Conservation (phyloP, 176 grass and related monocot genomes). For the Cymbopogon citratus region DNA sequence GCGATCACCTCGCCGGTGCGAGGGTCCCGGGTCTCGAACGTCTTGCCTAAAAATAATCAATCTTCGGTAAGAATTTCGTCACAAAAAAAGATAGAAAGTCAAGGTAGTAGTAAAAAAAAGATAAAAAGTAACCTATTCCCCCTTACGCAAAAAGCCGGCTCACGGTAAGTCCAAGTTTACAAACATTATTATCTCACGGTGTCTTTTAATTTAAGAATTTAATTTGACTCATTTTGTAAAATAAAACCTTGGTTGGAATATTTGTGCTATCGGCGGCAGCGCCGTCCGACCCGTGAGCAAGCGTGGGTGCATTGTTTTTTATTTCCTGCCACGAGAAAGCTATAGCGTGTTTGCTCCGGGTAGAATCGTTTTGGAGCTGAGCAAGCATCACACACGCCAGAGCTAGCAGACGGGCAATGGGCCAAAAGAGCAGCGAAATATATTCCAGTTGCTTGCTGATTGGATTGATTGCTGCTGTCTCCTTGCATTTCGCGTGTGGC, state of each 20-base stretch:
- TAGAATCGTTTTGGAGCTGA: no score
- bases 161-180: neutral
- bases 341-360: no score
- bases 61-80: neutral
- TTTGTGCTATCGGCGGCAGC: neutral
- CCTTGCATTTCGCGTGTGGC: no score
- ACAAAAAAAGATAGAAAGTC: neutral
- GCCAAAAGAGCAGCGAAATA: no score
- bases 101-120: no score
- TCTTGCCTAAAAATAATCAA: constrained; percentile 42
- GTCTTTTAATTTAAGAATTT: neutral
- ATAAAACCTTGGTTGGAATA: neutral
- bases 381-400: no score
- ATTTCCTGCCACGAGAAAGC: no score
- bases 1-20: constrained; percentile 71
- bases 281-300: neutral
- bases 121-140: no score
- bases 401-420: no score
- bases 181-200: neutral
- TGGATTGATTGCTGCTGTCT: no score
- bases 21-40: constrained; percentile 69
- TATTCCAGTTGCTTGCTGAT: no score
- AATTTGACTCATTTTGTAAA: neutral
- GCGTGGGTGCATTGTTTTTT: no score
- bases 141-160: neutral